Base-by-base conservation (phyloP, 2,329 filamentous ascomycete species). In the Xylaria sp. region DNA sequence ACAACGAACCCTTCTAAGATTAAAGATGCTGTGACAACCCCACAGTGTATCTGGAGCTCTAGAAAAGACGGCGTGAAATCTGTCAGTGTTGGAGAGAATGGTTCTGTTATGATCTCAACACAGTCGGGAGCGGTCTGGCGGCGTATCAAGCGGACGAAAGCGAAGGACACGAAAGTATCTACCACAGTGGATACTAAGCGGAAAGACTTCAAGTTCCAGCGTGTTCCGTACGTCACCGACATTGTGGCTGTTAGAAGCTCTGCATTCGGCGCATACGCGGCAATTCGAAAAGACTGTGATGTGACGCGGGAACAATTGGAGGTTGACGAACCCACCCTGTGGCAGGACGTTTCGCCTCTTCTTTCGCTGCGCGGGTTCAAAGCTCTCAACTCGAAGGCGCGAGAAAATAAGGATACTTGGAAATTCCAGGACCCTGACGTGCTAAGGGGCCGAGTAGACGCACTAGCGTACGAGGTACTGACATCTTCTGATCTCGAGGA, bases 1-100 rank as follows among this genome's bases (percentile, higher is more conserved):
- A 97, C 93, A 0, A 97, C 93, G 0, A 97, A 97, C 67, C 92
- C 93, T 0, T 84, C 88, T 46, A 96, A 96, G 69, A 95, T 96
- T 55, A 90, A 89, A 61, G 89, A 88, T 57, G 90, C 92, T 2
- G 77, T 97, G 2, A 92, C 90, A 0, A 74, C 79, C 37, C 91
- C 93, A 0, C 85, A 90, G 57, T 87, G 90, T 53, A 87, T 97
- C 21, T 99, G 94, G 94, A 90, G 88, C 24, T 87, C 92, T 2
- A 88, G 88, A 63, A 97, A 95, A 68, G 88, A 90, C 54, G 92
- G 92, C 2, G 92, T 91, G 24, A 84, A 84, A 48, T 96, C 96
- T 54, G 91, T 96, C 1, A 89, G 86, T 57, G 88, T 97, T 2
- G 91, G 92, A 37, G 92, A 96, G 69, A 89, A 97, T 70, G 94